Base-by-base conservation (phyloP, 768 basidiomycete genomes). In the Rhodosporidiobolus sp. region DNA sequence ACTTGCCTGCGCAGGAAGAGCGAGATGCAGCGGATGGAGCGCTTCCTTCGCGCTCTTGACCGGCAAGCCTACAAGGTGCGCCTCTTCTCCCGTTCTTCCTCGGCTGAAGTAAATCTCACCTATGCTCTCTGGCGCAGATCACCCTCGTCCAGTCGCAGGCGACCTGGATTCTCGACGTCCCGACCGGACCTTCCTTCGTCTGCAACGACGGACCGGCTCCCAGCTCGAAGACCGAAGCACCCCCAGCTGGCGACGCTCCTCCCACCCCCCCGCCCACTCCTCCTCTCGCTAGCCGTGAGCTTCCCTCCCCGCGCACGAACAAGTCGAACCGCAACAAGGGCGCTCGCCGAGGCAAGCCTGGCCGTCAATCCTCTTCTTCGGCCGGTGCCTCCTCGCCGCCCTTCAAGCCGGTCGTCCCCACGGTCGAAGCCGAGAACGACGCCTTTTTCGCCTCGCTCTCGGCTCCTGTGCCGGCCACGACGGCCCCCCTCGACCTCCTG, bases 181-280 rank as follows among this genome's bases (percentile, higher is more conserved):
- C 74, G 7, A 28, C 64, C 32, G 45, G 61, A 1, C 66, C 57
- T 8, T 34, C 63, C 10, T 72, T 76, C 58, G 46, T 76, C 30
- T 76, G 74, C 48, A 49, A 72, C 60, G 70, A 76, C 32, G 48
- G 30, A 0, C 26, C 61, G 4, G 1, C 32, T 0, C 16, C 58
- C n/a, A n/a, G n/a, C 32, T 0, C 28, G 8, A 43, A 30, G 11
- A 6, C 22, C 45, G 57, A 19, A 28, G 19, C 0, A 1, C 17
- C 53, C 46, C 24, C 35, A 2, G n/a, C 66, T 2, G 7, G 34
- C 28, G 38, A 32, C 17, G 35, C 61, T 0, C 67, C 72, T 4
- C 62, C 48, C 26, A 72, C 70, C 0, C 70, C 70, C 19, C 74
- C 74, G 14, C 55, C 74, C 43, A 72, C 60, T 8, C 74, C 70